Evolutionary conservation across 1,139 yeast species (phyloP), one percentile per base, ranked within the genome.

Genomic region (Yamadazyma sp.): DNA sequence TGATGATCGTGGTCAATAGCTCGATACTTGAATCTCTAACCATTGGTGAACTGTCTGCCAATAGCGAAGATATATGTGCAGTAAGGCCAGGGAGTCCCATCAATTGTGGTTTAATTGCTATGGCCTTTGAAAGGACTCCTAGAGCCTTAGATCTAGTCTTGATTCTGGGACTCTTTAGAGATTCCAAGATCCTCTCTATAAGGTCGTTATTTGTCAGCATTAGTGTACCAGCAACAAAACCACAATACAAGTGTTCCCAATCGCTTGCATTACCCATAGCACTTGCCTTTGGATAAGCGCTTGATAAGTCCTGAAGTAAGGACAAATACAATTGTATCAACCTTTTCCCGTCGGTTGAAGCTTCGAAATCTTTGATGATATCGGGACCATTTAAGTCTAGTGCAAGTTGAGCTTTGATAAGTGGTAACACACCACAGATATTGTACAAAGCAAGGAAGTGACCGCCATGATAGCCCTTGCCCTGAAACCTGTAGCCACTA

Each of bases 11-110:
- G 11, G 76, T 73, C 21, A 86, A 61, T 36, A 88, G 67, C 32
- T 86, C 95, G 20, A 87, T 62, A 2, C 82, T 81, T 0, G 95
- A 86, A 52, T 84, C 90, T 43, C 89, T 70, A 0, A 87, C 92
- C 38, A 82, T 72, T 0, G 95, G 78, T 1, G 90, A 84, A 1
- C 69, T 53, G 47, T 86, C 92, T 5, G 54, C 59, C 27, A 87
- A 60, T 35, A 81, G 45, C 1, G 46, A 36, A 0, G 72, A 53
- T 17, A 87, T 58, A 30, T 80, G 16, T 4, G 24, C 13, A 6
- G 7, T 15, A 15, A 34, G 15, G 7, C 14, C 28, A 7, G 29
- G 22, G 3, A 25, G 21, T 3, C 24, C 37, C 15, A 28, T 11
- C 7, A 28, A 17, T n/a, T 21, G 21, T 6, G 37, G 37, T 22